phyloP scores from a whole-genome alignment of 257 asterid species.

The Salvia miltiorrhiza region DNA sequence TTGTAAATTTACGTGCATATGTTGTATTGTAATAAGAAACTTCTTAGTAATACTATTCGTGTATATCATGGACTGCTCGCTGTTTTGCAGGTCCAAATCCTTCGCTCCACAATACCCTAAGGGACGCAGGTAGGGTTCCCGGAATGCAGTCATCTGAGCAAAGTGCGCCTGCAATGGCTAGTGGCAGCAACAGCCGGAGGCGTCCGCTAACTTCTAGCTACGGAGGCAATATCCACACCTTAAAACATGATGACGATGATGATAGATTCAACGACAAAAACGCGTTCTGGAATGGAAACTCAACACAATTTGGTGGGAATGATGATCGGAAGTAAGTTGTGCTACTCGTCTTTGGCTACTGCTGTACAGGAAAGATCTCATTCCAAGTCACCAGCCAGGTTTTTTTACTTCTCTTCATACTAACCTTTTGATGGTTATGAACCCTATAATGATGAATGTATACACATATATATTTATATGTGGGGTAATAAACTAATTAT shows the following conservation, averaged over 20 bases:
- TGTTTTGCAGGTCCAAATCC: conserved; percentile 50
- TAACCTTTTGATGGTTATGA: conserved; percentile 8
- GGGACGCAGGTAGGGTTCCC: conserved; percentile 34
- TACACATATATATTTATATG: background rate
- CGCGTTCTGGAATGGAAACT: conserved; percentile 91
- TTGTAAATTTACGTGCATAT: background rate
- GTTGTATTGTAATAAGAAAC: too few relatives aligned
- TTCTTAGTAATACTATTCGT: too few relatives aligned
- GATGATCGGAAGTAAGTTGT: conserved; percentile 40
- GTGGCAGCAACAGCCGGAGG: conserved; percentile 32
- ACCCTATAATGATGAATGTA: background rate
- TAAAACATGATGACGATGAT: conserved; percentile 66
- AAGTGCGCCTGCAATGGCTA: conserved; percentile 26
- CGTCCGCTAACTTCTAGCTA: conserved; percentile 41
- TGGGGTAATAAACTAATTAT: background rate
- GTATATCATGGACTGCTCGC: conserved; percentile 6
- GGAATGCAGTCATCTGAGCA: conserved; percentile 32
- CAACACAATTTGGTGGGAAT: conserved; percentile 83
- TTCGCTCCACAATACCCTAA: conserved; percentile 36
- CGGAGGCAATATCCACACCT: conserved; percentile 85
- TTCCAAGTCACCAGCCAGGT: background rate
- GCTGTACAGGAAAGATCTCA: conserved; percentile 19
- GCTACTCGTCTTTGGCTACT: background rate
- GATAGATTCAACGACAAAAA: conserved; percentile 50
- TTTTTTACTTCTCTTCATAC: background rate